Percentiles rank a stretch among this genome's conserved stretches.
Evolutionary conservation across 768 basidiomycete species (phyloP).

Genomic region (Xanthoconium purpureum): DNA sequence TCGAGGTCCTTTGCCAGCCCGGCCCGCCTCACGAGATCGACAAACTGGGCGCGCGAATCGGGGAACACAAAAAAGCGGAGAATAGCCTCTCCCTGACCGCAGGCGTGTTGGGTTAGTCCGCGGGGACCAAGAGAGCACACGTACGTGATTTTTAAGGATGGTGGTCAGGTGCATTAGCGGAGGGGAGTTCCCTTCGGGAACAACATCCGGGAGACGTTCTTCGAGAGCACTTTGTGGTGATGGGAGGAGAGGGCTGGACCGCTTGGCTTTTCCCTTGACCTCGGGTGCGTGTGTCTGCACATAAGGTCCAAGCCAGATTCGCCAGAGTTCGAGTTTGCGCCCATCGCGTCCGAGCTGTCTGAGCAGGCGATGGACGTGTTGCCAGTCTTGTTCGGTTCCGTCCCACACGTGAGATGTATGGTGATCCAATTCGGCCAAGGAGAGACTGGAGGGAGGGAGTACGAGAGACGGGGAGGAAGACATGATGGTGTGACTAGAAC

Average conservation of each 20-base stretch:
- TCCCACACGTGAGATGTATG: slow-evolving; percentile 49
- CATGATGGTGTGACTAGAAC: not conserved
- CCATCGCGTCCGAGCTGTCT: slow-evolving; percentile 60
- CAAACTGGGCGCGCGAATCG: slow-evolving; percentile 66
- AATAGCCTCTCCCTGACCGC: slow-evolving; percentile 50
- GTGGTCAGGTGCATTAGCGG: slow-evolving; percentile 44
- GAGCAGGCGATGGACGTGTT: slow-evolving; percentile 51
- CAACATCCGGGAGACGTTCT: slow-evolving; percentile 8
- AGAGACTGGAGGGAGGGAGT: slow-evolving; percentile 18
- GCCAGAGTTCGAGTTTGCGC: slow-evolving; percentile 74
- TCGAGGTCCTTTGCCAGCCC: slow-evolving; percentile 38
- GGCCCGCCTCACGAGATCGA: slow-evolving; percentile 50
- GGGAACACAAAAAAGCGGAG: slow-evolving; percentile 66
- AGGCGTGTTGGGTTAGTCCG: slow-evolving; percentile 9
- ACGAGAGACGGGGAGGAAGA: slow-evolving; percentile 13
- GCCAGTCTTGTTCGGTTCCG: slow-evolving; percentile 60
- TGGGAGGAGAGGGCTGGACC: slow-evolving; percentile 34
- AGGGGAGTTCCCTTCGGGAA: slow-evolving; percentile 17
- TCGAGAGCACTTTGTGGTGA: slow-evolving; percentile 6
- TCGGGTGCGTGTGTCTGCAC: slow-evolving; percentile 9
- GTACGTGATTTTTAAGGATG: slow-evolving; percentile 59
- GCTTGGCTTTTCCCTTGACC: slow-evolving; percentile 40
- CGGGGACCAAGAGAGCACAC: slow-evolving; percentile 26
- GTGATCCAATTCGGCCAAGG: slow-evolving; percentile 10
- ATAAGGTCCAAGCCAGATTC: slow-evolving; percentile 57